phyloP scores from a whole-genome alignment of 169 alveolate species.

The Plasmodium cynomolgi region DNA sequence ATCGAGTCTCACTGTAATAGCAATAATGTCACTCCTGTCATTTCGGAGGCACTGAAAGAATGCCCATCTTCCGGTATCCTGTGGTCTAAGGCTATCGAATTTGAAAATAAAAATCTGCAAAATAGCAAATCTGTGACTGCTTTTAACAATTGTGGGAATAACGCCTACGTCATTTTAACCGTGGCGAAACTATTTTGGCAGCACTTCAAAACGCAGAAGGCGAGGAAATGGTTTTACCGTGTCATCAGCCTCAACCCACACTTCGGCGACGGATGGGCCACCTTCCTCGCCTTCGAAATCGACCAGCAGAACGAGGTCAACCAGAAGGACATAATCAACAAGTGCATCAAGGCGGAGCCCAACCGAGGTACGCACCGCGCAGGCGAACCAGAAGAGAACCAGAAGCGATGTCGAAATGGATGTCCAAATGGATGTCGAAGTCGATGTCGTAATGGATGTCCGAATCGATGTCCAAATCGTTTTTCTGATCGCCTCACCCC shows the following conservation, averaged over 20 bases:
- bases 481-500: neutral
- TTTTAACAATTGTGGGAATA: conserved; percentile 93
- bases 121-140: conserved; percentile 94
- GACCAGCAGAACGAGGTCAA: conserved; percentile 87
- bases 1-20: conserved; percentile 94
- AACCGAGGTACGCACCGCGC: conserved; percentile 77
- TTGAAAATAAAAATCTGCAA: conserved; percentile 84
- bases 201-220: conserved; percentile 92
- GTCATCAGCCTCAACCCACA: conserved; percentile 92
- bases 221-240: conserved; percentile 96
- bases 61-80: conserved; percentile 96
- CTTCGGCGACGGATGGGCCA: conserved; percentile 97
- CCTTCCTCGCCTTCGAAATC: conserved; percentile 92
- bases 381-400: neutral
- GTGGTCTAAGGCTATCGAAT: conserved; percentile 94
- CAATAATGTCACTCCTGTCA: conserved; percentile 90
- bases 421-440: too few species aligned
- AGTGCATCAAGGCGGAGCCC: conserved; percentile 88
- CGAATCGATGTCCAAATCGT: neutral
- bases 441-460: neutral
- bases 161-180: conserved; percentile 93
- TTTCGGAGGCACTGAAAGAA: conserved; percentile 94
- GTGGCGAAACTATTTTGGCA: conserved; percentile 94
- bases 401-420: neutral
- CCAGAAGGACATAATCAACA: conserved; percentile 83